A percentile compares a stretch with the other conserved stretches of the same genome.
Evolutionary conservation across 1,284 basidiomycete genomes (phyloP).

Genomic region (Malassezia globosa): DNA sequence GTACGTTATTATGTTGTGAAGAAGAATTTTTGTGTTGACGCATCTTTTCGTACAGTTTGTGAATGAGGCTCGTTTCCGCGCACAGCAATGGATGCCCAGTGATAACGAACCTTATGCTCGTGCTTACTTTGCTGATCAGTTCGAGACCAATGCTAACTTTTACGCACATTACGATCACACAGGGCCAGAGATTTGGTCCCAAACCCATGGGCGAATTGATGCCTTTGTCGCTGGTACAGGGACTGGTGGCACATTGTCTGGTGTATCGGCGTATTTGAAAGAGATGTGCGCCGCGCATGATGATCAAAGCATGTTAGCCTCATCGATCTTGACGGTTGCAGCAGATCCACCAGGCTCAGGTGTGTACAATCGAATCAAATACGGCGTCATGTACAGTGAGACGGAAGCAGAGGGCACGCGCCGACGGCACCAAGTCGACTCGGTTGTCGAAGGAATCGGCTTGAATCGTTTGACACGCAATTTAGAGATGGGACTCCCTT

Average conservation of each 20-base stretch:
- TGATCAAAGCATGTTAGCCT: background rate
- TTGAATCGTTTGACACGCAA: constrained; percentile 43
- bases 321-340: constrained; percentile 51
- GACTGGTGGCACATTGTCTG: constrained; percentile 90
- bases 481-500: constrained; percentile 32
- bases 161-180: constrained; percentile 79
- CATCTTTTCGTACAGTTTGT: too few relatives aligned
- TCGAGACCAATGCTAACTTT: constrained; percentile 75
- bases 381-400: constrained; percentile 80
- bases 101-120: constrained; percentile 22
- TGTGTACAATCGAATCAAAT: constrained; percentile 67
- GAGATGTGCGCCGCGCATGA: constrained; percentile 10
- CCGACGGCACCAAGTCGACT: constrained; percentile 62
- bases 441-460: constrained; percentile 59
- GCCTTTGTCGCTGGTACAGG: constrained; percentile 92
- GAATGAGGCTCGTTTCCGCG: constrained; percentile 37
- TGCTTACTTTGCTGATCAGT: constrained; percentile 69
- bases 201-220: constrained; percentile 69
- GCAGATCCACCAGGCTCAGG: constrained; percentile 91
- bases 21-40: too few relatives aligned
- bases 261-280: constrained; percentile 67
- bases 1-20: constrained; percentile 19
- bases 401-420: constrained; percentile 92
- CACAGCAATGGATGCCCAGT: constrained; percentile 23
- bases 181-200: constrained; percentile 88